A percentile compares a stretch with the other conserved stretches of the same genome.
Evolutionary conservation across 352 stramenopile species (phyloP).

Genomic region (Phytophthora pini): DNA sequence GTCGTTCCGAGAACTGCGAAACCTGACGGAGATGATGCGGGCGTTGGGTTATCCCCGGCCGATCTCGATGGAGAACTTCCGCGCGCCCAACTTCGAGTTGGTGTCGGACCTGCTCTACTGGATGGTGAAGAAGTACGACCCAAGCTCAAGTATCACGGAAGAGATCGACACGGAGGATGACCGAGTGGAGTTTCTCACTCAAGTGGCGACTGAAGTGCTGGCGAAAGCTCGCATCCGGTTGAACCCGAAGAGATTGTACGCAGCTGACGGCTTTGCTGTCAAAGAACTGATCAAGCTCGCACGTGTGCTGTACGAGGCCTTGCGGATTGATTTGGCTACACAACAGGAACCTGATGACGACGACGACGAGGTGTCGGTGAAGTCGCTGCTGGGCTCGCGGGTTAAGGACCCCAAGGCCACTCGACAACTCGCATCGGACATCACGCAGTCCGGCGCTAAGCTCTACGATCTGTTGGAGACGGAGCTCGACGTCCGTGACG

Average conservation of each 20-base stretch:
- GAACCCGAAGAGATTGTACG: conserved; percentile 96
- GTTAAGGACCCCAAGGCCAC: conserved; percentile 92
- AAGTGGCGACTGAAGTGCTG: conserved; percentile 81
- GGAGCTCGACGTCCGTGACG: conserved; percentile 89
- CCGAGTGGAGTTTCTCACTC: conserved; percentile 94
- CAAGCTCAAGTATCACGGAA: conserved; percentile 86
- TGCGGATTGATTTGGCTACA: conserved; percentile 65
- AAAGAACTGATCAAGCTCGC: conserved; percentile 97
- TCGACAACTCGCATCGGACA: conserved; percentile 92
- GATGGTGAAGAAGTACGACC: conserved; percentile 96
- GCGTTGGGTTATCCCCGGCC: conserved; percentile 93
- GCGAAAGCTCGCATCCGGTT: conserved; percentile 93
- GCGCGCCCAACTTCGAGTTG: conserved; percentile 96
- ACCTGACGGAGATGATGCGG: conserved; percentile 97
- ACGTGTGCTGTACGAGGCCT: conserved; percentile 92
- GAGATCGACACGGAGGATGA: conserved; percentile 96
- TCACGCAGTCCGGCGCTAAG: conserved; percentile 93
- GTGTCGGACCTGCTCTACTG: conserved; percentile 97
- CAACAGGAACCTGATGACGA: conserved; percentile 68
- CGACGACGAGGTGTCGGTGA: conserved; percentile 74
- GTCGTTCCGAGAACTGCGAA: conserved; percentile 88
- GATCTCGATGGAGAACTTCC: conserved; percentile 95
- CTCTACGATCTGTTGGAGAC: conserved; percentile 93
- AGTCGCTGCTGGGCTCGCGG: conserved; percentile 73
- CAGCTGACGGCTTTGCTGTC: conserved; percentile 93